These are phyloP conservation scores for Rhodotorula kratochvilovae DNA, from an alignment of 768 basidiomycete genomes.

Conservation along the genomic window DNA sequence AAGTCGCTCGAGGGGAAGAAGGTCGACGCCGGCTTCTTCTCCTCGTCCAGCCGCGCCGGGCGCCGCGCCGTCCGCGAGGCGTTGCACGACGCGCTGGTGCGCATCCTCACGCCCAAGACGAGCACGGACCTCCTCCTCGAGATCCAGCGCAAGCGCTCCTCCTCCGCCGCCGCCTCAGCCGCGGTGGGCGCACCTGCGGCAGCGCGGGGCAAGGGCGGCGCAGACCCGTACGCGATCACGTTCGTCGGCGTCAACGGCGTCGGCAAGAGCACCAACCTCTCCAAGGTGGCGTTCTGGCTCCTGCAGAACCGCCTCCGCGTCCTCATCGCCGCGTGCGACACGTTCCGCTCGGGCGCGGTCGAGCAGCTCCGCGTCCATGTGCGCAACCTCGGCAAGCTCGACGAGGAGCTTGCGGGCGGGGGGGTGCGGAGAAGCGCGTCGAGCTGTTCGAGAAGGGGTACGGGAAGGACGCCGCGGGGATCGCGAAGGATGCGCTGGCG, in stretches of 20 bases:
- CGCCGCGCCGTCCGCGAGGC: constrained; percentile 60
- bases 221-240: constrained; percentile 82
- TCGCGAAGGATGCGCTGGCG: constrained; percentile 87
- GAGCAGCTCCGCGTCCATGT: constrained; percentile 97
- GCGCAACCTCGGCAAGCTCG: constrained; percentile 81
- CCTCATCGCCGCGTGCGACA: constrained; percentile 96
- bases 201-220: not conserved
- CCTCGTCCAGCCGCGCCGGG: constrained; percentile 48
- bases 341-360: constrained; percentile 91
- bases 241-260: constrained; percentile 99
- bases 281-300: constrained; percentile 98
- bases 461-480: constrained; percentile 97
- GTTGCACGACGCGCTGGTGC: constrained; percentile 77
- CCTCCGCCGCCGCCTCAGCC: constrained; percentile 56
- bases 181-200: not conserved
- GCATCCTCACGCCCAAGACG: constrained; percentile 91
- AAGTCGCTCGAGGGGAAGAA: constrained; percentile 83
- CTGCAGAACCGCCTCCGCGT: constrained; percentile 91
- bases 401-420: constrained; percentile 54
- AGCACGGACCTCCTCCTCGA: constrained; percentile 93
- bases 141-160: constrained; percentile 73
- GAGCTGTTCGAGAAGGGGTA: constrained; percentile 95
- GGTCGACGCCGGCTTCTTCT: constrained; percentile 54
- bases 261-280: constrained; percentile 95
- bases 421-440: constrained; percentile 59